Conservation (phyloP, 352 stramenopile species). For the Elongisporangium undulatum region DNA sequence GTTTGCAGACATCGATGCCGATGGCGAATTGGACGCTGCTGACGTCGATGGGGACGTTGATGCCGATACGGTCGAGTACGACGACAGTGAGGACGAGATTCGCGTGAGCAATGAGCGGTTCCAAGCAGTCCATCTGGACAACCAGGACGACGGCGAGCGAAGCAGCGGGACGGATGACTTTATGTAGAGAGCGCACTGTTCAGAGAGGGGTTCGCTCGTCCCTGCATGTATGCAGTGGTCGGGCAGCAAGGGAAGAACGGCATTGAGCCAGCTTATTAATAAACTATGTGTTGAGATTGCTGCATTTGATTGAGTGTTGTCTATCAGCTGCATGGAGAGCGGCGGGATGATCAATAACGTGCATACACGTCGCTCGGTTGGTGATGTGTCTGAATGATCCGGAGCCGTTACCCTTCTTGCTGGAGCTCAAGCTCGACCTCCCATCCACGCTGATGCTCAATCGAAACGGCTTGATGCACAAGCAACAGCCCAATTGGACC, state of each 20-base stretch:
- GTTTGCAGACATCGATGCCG: constrained; percentile 9
- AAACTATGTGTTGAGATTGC: background rate
- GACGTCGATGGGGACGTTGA: constrained; percentile 57
- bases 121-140: constrained; percentile 83
- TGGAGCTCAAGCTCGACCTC: too few relatives aligned
- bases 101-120: constrained; percentile 88
- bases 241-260: background rate
- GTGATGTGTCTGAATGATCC: too few relatives aligned
- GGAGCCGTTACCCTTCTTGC: too few relatives aligned
- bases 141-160: constrained; percentile 60
- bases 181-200: constrained; percentile 36
- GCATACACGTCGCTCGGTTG: too few relatives aligned
- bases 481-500: too few relatives aligned
- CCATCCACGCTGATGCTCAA: too few relatives aligned
- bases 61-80: constrained; percentile 84
- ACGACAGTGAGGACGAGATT: constrained; percentile 89
- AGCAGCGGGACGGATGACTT: constrained; percentile 71
- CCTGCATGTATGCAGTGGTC: background rate
- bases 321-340: background rate
- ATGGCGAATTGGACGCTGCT: constrained; percentile 15
- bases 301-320: background rate
- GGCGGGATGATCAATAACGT: too few relatives aligned
- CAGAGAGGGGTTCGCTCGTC: background rate
- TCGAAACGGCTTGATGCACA: too few relatives aligned
- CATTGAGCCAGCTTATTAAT: background rate